Evolutionary conservation across 2,329 filamentous ascomycete genomes (phyloP), one percentile per base, ranked within the genome.

Genomic region (Phaeosphaeria sp.): DNA sequence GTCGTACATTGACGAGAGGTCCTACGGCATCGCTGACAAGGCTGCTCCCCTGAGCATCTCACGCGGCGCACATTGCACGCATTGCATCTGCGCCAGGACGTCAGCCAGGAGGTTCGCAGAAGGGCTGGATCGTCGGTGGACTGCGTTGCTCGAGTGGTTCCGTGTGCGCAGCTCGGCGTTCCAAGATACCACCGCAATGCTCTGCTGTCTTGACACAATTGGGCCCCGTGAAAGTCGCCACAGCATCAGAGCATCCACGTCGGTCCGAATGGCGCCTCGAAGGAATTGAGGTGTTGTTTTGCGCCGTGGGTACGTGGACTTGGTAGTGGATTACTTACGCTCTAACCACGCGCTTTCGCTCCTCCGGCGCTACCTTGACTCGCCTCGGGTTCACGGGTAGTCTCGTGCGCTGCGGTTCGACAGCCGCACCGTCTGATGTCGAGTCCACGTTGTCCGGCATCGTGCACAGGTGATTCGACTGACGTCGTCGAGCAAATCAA

Each of bases 21-120:
- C 36, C 57, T 60, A 27, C 40, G 36, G 36, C 69, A 72, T 57
- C 63, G 60, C 30, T 70, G 61, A 22, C 69, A 72, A 6, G 69
- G 69, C 55, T 67, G 63, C n/a, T 61, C 63, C 21, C 69, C 69
- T 18, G 68, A 65, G 52, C 69, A 72, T 40, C 60, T 65, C 13
- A 69, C 60, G 36, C 69, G 69, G 20, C 66, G 63, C 24, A 68
- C 56, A 46, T 72, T 71, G 42, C 69, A 72, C 33, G 60, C 61
- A 49, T 72, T 70, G 54, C 69, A 72, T 53, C 69, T 72, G 20
- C 18, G 40, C 8, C 20, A 15, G 30, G n/a, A 36, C 15, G 61
- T 66, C 43, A 64, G 53, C 36, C n/a, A 13, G 40, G 22, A 27
- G 30, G 22, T 25, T 4, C 25, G 8, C 25, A 25, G n/a, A 4